Conservation (phyloP, 495 filamentous ascomycete species). For the Hypoxylon lenormandii region DNA sequence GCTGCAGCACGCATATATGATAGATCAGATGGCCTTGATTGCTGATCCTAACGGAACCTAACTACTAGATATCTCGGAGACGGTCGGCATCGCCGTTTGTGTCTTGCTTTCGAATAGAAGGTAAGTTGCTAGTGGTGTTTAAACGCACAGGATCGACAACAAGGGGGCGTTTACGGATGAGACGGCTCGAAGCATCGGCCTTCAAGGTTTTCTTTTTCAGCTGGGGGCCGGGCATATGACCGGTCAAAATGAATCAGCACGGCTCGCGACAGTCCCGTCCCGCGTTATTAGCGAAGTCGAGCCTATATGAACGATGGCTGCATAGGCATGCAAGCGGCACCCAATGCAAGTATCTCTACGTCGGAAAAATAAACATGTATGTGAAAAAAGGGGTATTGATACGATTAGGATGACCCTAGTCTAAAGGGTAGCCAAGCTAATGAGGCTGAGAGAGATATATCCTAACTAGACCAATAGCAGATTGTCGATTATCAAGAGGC, state of each 20-base stretch:
- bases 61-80: too few species aligned
- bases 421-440: neutral
- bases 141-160: neutral
- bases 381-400: too few species aligned
- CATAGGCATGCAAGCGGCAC: too few species aligned
- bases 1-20: constrained; percentile 32
- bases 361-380: too few species aligned
- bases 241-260: constrained; percentile 4
- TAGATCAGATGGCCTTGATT: constrained; percentile 1
- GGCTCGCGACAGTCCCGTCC: constrained; percentile 23
- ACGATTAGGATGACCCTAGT: too few species aligned
- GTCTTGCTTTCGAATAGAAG: too few species aligned
- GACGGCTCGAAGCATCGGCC: constrained; percentile 31
- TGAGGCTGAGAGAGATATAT: constrained; percentile 3
- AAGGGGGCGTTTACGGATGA: neutral
- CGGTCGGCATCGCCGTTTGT: too few species aligned
- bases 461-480: neutral
- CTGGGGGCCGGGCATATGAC: too few species aligned
- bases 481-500: neutral
- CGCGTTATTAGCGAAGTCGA: neutral
- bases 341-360: too few species aligned
- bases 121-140: neutral
- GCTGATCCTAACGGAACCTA: neutral
- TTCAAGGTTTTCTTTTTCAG: too few species aligned
- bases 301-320: too few species aligned